Evolutionary conservation across 805 yeast species (phyloP).

Genomic region (Cyberlindnera sargentensis): DNA sequence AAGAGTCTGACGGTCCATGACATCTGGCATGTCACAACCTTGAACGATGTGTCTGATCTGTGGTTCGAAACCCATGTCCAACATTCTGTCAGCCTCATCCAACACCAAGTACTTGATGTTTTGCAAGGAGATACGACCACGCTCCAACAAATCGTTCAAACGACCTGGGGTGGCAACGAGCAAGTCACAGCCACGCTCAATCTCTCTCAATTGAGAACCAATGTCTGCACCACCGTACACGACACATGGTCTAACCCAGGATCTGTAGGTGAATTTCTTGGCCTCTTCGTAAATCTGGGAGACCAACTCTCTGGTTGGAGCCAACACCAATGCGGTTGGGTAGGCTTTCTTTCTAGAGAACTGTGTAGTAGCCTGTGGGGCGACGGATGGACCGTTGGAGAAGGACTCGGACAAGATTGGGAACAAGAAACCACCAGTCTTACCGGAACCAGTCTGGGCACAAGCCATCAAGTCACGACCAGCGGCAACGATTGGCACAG

Average conservation of each 20-base stretch:
- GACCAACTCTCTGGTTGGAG: slow-evolving; percentile 99
- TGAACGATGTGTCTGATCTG: slow-evolving; percentile 98
- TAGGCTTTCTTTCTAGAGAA: slow-evolving; percentile 70
- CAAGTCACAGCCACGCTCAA: slow-evolving; percentile 91
- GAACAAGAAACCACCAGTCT: slow-evolving; percentile 99
- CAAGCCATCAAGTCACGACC: slow-evolving; percentile 95
- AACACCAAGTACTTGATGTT: slow-evolving; percentile 90
- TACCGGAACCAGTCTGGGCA: slow-evolving; percentile 99
- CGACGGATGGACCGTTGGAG: slow-evolving; percentile 74
- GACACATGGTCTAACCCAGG: slow-evolving; percentile 96
- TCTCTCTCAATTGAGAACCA: slow-evolving; percentile 76
- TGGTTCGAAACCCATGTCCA: slow-evolving; percentile 99
- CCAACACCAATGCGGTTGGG: slow-evolving; percentile 93
- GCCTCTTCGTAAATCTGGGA: slow-evolving; percentile 96
- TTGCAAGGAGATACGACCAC: slow-evolving; percentile 85
- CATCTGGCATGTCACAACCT: slow-evolving; percentile 96
- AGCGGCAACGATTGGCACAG: slow-evolving; percentile 82
- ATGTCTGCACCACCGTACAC: slow-evolving; percentile 99
- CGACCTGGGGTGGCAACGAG: slow-evolving; percentile 99
- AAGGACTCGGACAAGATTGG: slow-evolving; percentile 93
- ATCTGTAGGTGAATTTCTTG: slow-evolving; percentile 90
- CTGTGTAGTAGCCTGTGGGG: slow-evolving; percentile 36
- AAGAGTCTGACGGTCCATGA: slow-evolving; percentile 86
- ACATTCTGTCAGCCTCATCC: slow-evolving; percentile 99
- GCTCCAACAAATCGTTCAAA: slow-evolving; percentile 88